Evolutionary conservation across 805 yeast genomes (phyloP).

Genomic region (Candida xiaguanensis): DNA sequence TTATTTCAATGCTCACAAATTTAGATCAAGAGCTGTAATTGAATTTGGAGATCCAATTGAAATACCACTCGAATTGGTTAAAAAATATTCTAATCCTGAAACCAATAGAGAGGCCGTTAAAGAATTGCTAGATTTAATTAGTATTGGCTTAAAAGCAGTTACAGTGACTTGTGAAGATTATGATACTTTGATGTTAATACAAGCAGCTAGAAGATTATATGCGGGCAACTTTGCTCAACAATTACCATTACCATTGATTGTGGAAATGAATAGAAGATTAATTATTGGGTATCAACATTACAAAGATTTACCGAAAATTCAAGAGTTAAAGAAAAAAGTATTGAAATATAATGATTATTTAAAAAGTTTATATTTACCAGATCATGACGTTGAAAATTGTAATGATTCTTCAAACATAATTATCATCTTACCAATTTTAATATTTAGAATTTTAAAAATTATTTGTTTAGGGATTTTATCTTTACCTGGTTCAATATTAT

Average conservation of each 20-base stretch:
- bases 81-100: conserved; percentile 60
- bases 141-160: conserved; percentile 74
- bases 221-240: conserved; percentile 67
- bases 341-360: conserved; percentile 63
- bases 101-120: conserved; percentile 72
- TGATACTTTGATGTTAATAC: conserved; percentile 84
- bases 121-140: conserved; percentile 63
- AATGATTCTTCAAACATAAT: conserved; percentile 44
- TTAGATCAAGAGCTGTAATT: conserved; percentile 90
- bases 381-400: conserved; percentile 57
- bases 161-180: conserved; percentile 87
- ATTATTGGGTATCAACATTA: conserved; percentile 76
- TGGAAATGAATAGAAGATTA: conserved; percentile 87
- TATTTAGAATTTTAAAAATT: conserved; percentile 57
- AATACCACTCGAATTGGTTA: conserved; percentile 53
- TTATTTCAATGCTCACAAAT: conserved; percentile 93
- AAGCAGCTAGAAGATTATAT: conserved; percentile 87
- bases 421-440: conserved; percentile 48
- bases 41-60: conserved; percentile 90
- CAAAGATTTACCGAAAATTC: conserved; percentile 66
- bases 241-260: conserved; percentile 76
- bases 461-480: conserved; percentile 58
- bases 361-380: conserved; percentile 48
- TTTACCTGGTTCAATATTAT: conserved; percentile 83
- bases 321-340: conserved; percentile 58